A percentile compares a stretch with the other conserved stretches of the same genome.
These are phyloP conservation scores for Kalmusia sp. DNA, from an alignment of 2,329 filamentous ascomycete genomes.

Conservation along the genomic window DNA sequence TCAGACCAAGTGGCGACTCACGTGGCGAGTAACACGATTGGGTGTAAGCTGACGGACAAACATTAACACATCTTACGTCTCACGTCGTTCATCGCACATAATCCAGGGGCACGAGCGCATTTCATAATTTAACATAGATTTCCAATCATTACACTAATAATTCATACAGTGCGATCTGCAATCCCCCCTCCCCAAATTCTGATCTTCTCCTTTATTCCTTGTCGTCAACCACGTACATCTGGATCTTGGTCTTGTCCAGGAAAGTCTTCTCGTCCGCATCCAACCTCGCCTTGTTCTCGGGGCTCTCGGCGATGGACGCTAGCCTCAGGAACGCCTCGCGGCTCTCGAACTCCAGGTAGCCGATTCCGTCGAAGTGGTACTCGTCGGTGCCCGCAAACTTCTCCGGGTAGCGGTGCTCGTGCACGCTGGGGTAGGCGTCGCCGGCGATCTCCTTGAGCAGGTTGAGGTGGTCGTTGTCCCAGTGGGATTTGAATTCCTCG, in stretches of 20 bases:
- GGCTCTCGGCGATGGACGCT: not conserved
- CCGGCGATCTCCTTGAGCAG: constrained; percentile 8
- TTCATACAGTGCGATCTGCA: too few species aligned
- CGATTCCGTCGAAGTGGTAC: constrained; percentile 2
- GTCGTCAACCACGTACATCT: not conserved
- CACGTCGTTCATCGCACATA: too few species aligned
- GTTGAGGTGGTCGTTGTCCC: constrained; percentile 6
- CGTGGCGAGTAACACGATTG: too few species aligned
- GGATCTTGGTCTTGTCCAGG: not conserved
- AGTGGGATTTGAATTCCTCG: constrained; percentile 10
- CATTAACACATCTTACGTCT: too few species aligned
- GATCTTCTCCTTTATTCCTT: too few species aligned
- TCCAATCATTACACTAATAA: too few species aligned
- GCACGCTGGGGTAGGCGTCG: not conserved
- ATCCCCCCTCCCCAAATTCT: too few species aligned
- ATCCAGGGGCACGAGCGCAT: too few species aligned
- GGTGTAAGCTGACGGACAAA: too few species aligned
- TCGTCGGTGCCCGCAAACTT: not conserved
- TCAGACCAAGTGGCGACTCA: too few species aligned
- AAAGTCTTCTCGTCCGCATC: constrained; percentile 6
- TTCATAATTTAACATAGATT: too few species aligned
- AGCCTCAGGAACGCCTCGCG: constrained; percentile 1
- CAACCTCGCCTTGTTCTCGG: constrained; percentile 6
- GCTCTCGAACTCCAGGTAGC: constrained; percentile 5
- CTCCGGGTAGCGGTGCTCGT: constrained; percentile 4